Evolutionary conservation across 1,284 basidiomycete species (phyloP).

Genomic region (Cryptococcus hybrid): DNA sequence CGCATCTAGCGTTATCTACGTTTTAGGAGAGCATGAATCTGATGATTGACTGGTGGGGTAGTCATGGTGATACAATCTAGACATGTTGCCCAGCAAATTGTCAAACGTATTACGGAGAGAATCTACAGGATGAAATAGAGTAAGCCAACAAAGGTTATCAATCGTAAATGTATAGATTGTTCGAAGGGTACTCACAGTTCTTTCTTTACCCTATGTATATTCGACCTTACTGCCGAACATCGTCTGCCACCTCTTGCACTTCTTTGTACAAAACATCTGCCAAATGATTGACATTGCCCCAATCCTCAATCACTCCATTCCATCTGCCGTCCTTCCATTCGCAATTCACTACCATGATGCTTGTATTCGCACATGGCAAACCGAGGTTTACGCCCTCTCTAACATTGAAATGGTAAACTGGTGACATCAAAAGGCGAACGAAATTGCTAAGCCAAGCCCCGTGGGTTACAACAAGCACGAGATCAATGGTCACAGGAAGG

Average conservation of each 20-base stretch:
- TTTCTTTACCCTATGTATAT: too few relatives aligned
- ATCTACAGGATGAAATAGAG: too few relatives aligned
- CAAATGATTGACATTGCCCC: slow-evolving; percentile 31
- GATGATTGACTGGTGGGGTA: too few relatives aligned
- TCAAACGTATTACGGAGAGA: too few relatives aligned
- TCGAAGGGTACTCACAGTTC: too few relatives aligned
- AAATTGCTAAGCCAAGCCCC: slow-evolving; percentile 40
- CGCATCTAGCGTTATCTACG: too few relatives aligned
- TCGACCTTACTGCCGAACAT: slow-evolving; percentile 4
- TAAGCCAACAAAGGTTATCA: too few relatives aligned
- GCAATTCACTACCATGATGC: slow-evolving; percentile 26
- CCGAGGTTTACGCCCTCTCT: slow-evolving; percentile 15
- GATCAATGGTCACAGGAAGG: background rate
- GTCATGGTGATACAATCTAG: too few relatives aligned
- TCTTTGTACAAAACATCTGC: slow-evolving; percentile 14
- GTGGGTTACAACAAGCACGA: slow-evolving; percentile 39
- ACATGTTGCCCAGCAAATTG: too few relatives aligned
- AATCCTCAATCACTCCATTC: slow-evolving; percentile 22
- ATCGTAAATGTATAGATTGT: too few relatives aligned
- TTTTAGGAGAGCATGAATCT: too few relatives aligned
- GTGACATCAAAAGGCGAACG: slow-evolving; percentile 21
- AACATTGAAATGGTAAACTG: slow-evolving; percentile 6
- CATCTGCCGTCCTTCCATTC: slow-evolving; percentile 12
- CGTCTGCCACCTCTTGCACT: slow-evolving; percentile 18
- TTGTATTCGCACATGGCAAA: slow-evolving; percentile 30